These are phyloP conservation scores for Lactarius trivialis DNA, from an alignment of 768 basidiomycete genomes.

Conservation along the genomic window DNA sequence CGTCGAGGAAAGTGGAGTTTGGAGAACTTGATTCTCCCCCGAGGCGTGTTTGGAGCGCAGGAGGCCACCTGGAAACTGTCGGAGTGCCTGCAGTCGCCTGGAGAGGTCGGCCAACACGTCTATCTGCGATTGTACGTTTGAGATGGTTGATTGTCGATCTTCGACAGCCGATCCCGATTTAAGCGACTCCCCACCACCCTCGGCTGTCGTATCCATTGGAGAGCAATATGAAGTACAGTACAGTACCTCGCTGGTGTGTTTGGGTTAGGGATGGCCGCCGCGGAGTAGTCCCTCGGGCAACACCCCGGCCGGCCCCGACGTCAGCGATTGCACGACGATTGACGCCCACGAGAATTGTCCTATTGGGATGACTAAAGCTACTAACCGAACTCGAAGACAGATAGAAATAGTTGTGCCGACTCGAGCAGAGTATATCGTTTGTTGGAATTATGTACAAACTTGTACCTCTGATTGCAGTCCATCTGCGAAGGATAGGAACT, in stretches of 20 bases:
- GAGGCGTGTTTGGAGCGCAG: constrained; percentile 14
- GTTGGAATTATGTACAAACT: neutral
- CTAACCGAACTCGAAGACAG: neutral
- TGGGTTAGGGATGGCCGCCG: neutral
- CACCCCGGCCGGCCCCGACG: neutral
- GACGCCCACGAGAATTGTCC: neutral
- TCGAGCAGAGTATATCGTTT: neutral
- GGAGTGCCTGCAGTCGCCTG: constrained; percentile 19
- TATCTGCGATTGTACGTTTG: constrained; percentile 21
- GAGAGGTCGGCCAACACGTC: constrained; percentile 19
- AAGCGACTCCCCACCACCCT: neutral
- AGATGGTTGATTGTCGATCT: constrained; percentile 4
- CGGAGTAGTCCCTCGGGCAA: neutral
- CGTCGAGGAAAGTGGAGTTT: neutral
- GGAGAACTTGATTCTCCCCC: constrained; percentile 8
- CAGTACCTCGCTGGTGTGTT: neutral
- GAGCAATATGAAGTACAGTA: neutral
- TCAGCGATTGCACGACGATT: neutral
- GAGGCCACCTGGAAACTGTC: constrained; percentile 15
- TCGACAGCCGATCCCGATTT: constrained; percentile 2
- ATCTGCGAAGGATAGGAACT: constrained; percentile 4
- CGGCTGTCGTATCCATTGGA: constrained; percentile 7
- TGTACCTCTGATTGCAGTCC: neutral
- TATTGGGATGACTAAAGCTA: neutral
- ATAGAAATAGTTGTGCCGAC: neutral